Evolutionary conservation across 495 filamentous ascomycete species (phyloP).

Genomic region (Hyaloscypha variabilis): DNA sequence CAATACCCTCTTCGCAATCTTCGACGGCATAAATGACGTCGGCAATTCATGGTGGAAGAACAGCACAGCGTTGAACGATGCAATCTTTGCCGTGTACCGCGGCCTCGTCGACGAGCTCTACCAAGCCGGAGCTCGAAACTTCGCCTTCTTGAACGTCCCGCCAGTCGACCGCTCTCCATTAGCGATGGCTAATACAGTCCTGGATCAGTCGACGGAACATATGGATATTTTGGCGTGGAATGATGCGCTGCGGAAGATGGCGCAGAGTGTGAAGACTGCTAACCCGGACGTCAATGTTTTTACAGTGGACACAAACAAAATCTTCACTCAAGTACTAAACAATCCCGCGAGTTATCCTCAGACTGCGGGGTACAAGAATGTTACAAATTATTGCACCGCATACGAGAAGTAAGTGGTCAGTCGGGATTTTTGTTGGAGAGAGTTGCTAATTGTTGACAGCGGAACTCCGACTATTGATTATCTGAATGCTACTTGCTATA

Average conservation of each 20-base stretch:
- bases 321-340: constrained; percentile 59
- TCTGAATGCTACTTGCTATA: constrained; percentile 47
- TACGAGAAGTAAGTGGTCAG: constrained; percentile 57
- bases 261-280: constrained; percentile 38
- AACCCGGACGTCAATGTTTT: constrained; percentile 44
- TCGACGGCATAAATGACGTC: constrained; percentile 82
- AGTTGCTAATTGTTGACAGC: constrained; percentile 36
- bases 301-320: constrained; percentile 47
- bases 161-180: constrained; percentile 48
- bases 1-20: constrained; percentile 68
- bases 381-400: constrained; percentile 52
- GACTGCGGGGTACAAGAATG: constrained; percentile 52
- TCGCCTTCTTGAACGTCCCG: constrained; percentile 54
- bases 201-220: constrained; percentile 22
- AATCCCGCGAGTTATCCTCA: constrained; percentile 47
- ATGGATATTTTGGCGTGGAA: constrained; percentile 35
- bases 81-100: constrained; percentile 42
- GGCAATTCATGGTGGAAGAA: constrained; percentile 60
- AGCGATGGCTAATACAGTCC: constrained; percentile 3
- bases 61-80: constrained; percentile 27
- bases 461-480: constrained; percentile 54
- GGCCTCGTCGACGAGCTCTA: constrained; percentile 41
- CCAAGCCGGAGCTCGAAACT: constrained; percentile 46
- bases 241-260: constrained; percentile 34
- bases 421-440: not conserved